Evolutionary conservation across 2,329 filamentous ascomycete genomes (phyloP).

Genomic region (Talaromyces sp.): DNA sequence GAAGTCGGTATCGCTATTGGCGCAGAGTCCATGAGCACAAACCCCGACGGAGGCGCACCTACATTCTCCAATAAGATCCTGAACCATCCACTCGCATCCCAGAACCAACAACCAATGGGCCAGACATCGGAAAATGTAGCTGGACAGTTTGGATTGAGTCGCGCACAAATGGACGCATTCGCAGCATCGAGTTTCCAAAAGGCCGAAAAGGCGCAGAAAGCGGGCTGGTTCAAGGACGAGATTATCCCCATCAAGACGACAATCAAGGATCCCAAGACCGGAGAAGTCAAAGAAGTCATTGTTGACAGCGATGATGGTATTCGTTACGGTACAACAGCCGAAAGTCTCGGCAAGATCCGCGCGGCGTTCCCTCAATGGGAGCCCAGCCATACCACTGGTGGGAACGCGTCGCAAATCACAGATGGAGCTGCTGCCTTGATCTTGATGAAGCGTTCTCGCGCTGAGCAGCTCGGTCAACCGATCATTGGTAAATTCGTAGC

Average conservation of each 20-base stretch:
- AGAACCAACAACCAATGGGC: slow-evolving; percentile 94
- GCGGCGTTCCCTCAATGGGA: slow-evolving; percentile 72
- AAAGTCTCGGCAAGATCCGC: slow-evolving; percentile 78
- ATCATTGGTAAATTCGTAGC: slow-evolving; percentile 87
- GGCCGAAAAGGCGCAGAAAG: slow-evolving; percentile 74
- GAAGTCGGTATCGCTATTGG: slow-evolving; percentile 86
- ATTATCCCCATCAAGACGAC: slow-evolving; percentile 79
- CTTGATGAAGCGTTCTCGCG: slow-evolving; percentile 85
- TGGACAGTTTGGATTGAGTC: slow-evolving; percentile 66
- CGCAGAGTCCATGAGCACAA: slow-evolving; percentile 86
- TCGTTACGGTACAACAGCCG: slow-evolving; percentile 74
- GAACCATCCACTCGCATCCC: slow-evolving; percentile 69
- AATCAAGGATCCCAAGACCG: slow-evolving; percentile 82
- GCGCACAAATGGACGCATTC: slow-evolving; percentile 74
- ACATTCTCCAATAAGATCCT: slow-evolving; percentile 82
- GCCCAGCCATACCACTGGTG: slow-evolving; percentile 84
- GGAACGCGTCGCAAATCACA: slow-evolving; percentile 88
- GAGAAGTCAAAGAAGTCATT: slow-evolving; percentile 72
- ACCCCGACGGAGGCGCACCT: slow-evolving; percentile 76
- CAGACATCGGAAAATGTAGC: slow-evolving; percentile 90
- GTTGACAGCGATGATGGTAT: slow-evolving; percentile 82
- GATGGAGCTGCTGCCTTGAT: slow-evolving; percentile 89
- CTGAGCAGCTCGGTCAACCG: slow-evolving; percentile 75
- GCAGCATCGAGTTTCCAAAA: slow-evolving; percentile 83
- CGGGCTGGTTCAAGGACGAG: slow-evolving; percentile 81